Evolutionary conservation across 331 rosid species (phyloP), one percentile per base, ranked within the genome.

Genomic region (Rhamnella rubrinervis): DNA sequence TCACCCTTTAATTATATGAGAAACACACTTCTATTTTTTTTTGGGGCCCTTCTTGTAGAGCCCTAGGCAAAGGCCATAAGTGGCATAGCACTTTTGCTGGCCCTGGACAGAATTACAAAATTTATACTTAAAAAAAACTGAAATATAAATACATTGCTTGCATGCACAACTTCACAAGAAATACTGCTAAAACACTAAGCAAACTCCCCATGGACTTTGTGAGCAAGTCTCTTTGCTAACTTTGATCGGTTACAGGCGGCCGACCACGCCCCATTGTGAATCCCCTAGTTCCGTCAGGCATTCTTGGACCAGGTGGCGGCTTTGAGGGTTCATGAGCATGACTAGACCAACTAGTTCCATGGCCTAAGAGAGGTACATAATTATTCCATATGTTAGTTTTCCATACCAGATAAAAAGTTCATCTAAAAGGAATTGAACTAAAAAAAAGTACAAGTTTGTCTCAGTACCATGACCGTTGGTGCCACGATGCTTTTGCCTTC

Each of bases 201-300:
- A 59, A 53, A 49, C 66, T n/a, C 59, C 37, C 53, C 4, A 47
- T 59, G 61, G 19, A 65, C 35, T 39, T 65, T 7, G 6, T 40
- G 31, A 56, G 55, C 66, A 66, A 68, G 59, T 63, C 65, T 35
- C 66, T 41, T 6, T 16, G 64, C 79, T 87, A 83, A 65, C 58
- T 84, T 39, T 84, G 86, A 63, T 73, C 55, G n/a, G 86, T 64
- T 55, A 55, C 71, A 26, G 66, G 83, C 67, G 91, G 86, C 62
- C 97, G 89, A 63, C 97, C 99, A 18, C 99, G 96, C 44, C 99
- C 99, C 72, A 91, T 72, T 15, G 97, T 77, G 76, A 95, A 95
- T 75, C 99, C 99, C 65, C 92, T 72, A 13, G 99, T 91, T 78
- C 99, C 99, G 63, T 95, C 96, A 0, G 99, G 99, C 99, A 95